phyloP scores from a whole-genome alignment of 805 yeast genomes.

The Lipomyces kockii region DNA sequence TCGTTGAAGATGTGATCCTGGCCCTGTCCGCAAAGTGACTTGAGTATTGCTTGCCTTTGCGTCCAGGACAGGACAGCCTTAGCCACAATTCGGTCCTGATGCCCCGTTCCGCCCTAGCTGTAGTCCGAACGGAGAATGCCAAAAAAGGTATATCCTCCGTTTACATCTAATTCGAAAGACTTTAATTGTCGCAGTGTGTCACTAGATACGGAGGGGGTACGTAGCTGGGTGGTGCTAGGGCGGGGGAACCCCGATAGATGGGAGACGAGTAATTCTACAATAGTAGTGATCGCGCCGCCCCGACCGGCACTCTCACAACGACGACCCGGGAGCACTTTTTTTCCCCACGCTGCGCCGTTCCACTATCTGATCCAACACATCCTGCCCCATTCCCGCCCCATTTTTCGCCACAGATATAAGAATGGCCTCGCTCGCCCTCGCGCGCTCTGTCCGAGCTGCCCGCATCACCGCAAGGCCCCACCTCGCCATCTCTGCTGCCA shows the following conservation, averaged over 20 bases:
- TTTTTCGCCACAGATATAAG: neutral
- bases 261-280: no score
- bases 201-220: no score
- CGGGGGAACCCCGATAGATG: neutral
- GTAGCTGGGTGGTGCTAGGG: no score
- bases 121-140: no score
- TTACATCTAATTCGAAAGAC: no score
- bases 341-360: neutral
- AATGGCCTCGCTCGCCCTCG: constrained; percentile 9
- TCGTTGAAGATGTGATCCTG: neutral
- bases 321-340: neutral
- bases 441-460: neutral
- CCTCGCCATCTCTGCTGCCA: neutral
- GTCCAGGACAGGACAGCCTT: no score
- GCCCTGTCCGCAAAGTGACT: no score
- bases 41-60: no score
- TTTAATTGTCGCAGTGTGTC: no score
- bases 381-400: neutral
- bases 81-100: no score
- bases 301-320: neutral
- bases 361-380: neutral
- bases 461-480: neutral
- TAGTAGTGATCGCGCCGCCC: neutral
- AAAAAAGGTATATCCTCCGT: no score
- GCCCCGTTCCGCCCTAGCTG: no score